A percentile compares a stretch with the other conserved stretches of the same genome.
Conservation (phyloP, 225 moss, liverwort and hornwort species). For the Pseudoscleropodium purum region DNA sequence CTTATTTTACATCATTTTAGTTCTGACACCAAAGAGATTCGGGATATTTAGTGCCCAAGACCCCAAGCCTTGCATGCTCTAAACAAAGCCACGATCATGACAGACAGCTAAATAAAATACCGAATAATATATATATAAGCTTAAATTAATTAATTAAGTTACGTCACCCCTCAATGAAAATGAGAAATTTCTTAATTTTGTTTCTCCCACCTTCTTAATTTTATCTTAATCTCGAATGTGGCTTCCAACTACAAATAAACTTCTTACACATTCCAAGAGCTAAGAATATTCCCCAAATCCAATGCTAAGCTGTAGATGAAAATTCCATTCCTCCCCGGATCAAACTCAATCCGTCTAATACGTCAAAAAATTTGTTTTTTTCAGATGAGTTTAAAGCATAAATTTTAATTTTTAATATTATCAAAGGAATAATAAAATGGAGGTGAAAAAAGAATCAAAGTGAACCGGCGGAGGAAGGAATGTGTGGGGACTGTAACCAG, state of each 20-base stretch:
- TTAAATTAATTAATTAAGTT: background rate
- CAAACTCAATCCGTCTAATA: background rate
- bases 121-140: background rate
- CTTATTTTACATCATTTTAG: background rate
- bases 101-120: background rate
- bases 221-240: background rate
- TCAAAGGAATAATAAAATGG: background rate
- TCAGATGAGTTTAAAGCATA: no score
- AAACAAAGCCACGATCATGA: background rate
- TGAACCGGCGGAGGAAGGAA: background rate
- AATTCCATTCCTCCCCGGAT: background rate
- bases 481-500: background rate
- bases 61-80: background rate
- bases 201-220: background rate
- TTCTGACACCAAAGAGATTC: background rate
- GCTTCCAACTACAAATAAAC: background rate
- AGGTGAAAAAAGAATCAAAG: background rate
- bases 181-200: background rate
- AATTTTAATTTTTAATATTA: no score
- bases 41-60: background rate
- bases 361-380: background rate
- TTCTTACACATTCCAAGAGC: background rate
- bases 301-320: background rate
- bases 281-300: background rate
- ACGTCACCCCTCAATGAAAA: background rate